phyloP scores from a whole-genome alignment of 129 eudicot species.

The Pseudognaphalium luteoalbum region DNA sequence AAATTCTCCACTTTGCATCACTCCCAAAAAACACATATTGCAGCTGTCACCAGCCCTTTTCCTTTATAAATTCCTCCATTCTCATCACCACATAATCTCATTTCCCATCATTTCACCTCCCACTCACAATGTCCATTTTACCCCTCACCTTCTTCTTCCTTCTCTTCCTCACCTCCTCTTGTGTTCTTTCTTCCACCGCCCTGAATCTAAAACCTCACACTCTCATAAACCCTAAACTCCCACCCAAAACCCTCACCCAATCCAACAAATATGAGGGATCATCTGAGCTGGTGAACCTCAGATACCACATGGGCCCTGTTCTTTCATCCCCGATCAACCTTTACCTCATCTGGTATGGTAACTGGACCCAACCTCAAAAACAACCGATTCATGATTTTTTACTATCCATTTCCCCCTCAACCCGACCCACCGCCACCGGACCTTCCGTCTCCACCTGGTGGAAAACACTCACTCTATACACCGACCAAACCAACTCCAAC shows the following conservation, averaged over 20 bases:
- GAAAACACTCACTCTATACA: slow-evolving; percentile 73
- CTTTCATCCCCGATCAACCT: slow-evolving; percentile 81
- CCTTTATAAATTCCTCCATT: slow-evolving; percentile 26
- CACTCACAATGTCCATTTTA: slow-evolving; percentile 19
- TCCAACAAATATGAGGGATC: slow-evolving; percentile 83
- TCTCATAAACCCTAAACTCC: slow-evolving; percentile 48
- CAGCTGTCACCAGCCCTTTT: slow-evolving; percentile 82
- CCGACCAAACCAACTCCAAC: slow-evolving; percentile 87
- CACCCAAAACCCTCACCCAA: slow-evolving; percentile 44
- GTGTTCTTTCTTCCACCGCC: slow-evolving; percentile 13
- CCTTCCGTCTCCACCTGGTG: slow-evolving; percentile 83
- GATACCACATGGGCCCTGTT: slow-evolving; percentile 97
- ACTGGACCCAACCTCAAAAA: slow-evolving; percentile 58
- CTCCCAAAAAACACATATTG: slow-evolving; percentile 34
- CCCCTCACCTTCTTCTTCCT: slow-evolving; percentile 27
- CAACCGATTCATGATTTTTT: slow-evolving; percentile 38
- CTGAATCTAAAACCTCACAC: slow-evolving; percentile 9
- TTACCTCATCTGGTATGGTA: slow-evolving; percentile 85
- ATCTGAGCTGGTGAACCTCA: slow-evolving; percentile 67
- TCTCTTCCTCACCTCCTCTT: slow-evolving; percentile 17
- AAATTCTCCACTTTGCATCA: slow-evolving; percentile 24
- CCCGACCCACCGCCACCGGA: slow-evolving; percentile 36
- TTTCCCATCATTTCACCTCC: slow-evolving; percentile 13
- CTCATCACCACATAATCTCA: not conserved
- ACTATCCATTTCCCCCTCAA: slow-evolving; percentile 43